These are phyloP conservation scores for Tylopilus plumbeoviolaceoides DNA, from an alignment of 768 basidiomycete genomes.

Conservation along the genomic window DNA sequence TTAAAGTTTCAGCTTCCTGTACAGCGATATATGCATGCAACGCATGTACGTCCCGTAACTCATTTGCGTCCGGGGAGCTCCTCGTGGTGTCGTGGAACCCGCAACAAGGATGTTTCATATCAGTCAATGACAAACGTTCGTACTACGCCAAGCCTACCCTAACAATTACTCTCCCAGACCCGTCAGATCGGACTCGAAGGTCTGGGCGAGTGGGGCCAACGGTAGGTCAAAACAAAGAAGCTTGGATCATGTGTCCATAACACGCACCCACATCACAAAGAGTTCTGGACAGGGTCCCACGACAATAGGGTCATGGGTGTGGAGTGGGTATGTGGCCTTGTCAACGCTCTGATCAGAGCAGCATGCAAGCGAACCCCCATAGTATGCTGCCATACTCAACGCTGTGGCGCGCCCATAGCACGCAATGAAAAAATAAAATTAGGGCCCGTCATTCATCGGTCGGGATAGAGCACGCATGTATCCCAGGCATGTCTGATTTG, in stretches of 20 bases:
- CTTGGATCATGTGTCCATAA: not conserved
- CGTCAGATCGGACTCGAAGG: not conserved
- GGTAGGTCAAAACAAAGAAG: not conserved
- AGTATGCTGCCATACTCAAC: not conserved
- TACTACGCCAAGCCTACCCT: not conserved
- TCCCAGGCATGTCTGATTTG: not conserved
- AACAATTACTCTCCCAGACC: not conserved
- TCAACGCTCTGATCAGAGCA: not conserved
- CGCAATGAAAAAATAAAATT: not conserved
- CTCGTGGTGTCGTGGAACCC: not conserved
- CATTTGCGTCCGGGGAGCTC: not conserved
- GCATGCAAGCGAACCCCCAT: not conserved
- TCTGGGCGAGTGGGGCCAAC: not conserved
- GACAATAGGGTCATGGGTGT: not conserved
- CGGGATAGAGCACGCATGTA: not conserved
- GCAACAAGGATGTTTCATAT: not conserved
- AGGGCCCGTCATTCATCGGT: not conserved
- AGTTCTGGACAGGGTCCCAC: not conserved
- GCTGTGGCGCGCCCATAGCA: not conserved
- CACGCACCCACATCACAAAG: not conserved
- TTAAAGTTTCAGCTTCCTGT: constrained; percentile 12
- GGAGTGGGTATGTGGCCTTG: not conserved
- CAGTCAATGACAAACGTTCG: not conserved
- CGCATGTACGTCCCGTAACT: constrained; percentile 14
- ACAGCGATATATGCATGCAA: constrained; percentile 5